These are phyloP conservation scores for Ceratocystis colombiana DNA, from an alignment of 2,329 filamentous ascomycete species.

Conservation along the genomic window DNA sequence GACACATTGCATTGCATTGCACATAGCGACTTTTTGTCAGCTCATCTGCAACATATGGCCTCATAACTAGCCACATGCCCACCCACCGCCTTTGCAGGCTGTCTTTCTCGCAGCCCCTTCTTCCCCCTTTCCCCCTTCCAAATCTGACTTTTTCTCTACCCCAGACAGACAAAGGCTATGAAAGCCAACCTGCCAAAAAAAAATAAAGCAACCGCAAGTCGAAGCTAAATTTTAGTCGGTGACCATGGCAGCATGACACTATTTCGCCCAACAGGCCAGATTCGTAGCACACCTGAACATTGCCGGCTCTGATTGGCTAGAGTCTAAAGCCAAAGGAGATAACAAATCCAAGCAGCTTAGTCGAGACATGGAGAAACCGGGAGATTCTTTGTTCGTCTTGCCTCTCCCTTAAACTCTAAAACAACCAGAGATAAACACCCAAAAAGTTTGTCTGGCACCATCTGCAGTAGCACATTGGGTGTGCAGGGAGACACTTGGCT, in stretches of 20 bases:
- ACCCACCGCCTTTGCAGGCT: too few relatives aligned
- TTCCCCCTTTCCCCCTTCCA: background rate
- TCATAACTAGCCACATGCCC: background rate
- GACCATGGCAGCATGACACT: too few relatives aligned
- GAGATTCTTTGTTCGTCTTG: background rate
- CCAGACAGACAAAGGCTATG: background rate
- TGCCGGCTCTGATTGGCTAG: background rate
- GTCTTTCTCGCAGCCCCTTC: background rate
- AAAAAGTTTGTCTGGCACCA: too few relatives aligned
- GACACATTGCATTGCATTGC: background rate
- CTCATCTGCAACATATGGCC: constrained; percentile 3
- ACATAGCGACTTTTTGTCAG: background rate
- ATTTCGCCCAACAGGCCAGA: background rate
- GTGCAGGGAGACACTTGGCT: too few relatives aligned
- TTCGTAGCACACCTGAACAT: background rate
- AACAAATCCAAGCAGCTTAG: background rate
- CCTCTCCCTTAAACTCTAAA: too few relatives aligned
- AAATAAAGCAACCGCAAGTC: background rate
- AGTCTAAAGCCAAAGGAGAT: background rate
- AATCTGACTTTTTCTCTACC: background rate
- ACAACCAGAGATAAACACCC: too few relatives aligned
- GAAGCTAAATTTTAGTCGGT: background rate
- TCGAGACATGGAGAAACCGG: background rate
- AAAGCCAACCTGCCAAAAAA: background rate
- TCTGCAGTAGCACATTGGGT: too few relatives aligned